These are phyloP conservation scores for Mucor lusitanicus DNA, from an alignment of 371 early-diverging fungal species.

Conservation along the genomic window DNA sequence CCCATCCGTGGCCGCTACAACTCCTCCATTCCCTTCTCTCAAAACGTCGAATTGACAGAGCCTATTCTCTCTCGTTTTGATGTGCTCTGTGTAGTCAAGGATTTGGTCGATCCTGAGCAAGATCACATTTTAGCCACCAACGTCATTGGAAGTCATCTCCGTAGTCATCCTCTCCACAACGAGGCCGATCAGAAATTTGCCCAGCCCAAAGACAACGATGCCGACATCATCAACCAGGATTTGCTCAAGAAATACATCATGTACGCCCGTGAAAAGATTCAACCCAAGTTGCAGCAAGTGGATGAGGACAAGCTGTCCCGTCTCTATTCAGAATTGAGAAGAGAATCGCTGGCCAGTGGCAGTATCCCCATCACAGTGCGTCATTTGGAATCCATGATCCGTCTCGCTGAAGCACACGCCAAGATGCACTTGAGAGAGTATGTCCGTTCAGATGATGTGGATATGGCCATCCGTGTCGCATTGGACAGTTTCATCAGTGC, in stretches of 20 bases:
- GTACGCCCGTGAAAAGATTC: conserved; percentile 91
- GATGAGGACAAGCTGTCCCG: conserved; percentile 87
- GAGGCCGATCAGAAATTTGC: conserved; percentile 40
- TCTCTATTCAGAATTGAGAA: conserved; percentile 93
- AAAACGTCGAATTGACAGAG: conserved; percentile 99
- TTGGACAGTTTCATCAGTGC: conserved; percentile 95
- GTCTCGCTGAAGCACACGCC: conserved; percentile 98
- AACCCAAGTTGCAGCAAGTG: conserved; percentile 85
- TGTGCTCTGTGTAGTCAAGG: conserved; percentile 98
- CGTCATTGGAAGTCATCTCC: conserved; percentile 92
- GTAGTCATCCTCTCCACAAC: conserved; percentile 78
- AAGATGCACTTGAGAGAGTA: conserved; percentile 96
- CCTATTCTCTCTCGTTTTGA: conserved; percentile 99
- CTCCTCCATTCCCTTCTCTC: conserved; percentile 91
- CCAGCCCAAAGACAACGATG: conserved; percentile 43
- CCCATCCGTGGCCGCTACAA: conserved; percentile 98
- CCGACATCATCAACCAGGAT: conserved; percentile 78
- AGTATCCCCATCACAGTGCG: conserved; percentile 99
- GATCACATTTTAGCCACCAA: conserved; percentile 96
- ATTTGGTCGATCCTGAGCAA: conserved; percentile 83
- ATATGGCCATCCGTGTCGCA: conserved; percentile 93
- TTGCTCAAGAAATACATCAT: conserved; percentile 96
- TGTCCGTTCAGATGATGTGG: conserved; percentile 93
- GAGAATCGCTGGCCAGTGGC: conserved; percentile 89
- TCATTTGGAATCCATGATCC: conserved; percentile 97